These are phyloP conservation scores for Blastobotrys ciferrii DNA, from an alignment of 1,139 yeast genomes.

Conservation along the genomic window DNA sequence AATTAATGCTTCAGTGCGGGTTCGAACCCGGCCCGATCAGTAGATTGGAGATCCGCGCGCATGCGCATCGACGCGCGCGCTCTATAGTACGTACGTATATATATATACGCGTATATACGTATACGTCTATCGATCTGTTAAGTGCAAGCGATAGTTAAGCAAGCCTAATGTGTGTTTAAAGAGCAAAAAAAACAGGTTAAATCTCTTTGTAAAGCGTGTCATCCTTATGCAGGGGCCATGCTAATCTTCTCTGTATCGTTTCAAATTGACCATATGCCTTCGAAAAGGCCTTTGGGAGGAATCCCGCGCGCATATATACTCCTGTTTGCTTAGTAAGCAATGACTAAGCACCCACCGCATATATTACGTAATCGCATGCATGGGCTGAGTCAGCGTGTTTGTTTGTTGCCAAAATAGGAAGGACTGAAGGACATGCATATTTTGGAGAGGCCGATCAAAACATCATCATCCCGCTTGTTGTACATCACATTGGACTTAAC, in stretches of 20 bases:
- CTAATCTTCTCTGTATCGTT: slow-evolving; percentile 98
- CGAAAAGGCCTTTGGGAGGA: background rate
- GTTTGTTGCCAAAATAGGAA: slow-evolving; percentile 3
- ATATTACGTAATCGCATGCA: background rate
- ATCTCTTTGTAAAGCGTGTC: slow-evolving; percentile 97
- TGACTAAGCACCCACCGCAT: slow-evolving; percentile 17
- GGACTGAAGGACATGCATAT: slow-evolving; percentile 4
- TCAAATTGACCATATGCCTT: slow-evolving; percentile 60
- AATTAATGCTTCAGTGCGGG: too few relatives aligned
- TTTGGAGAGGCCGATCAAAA: slow-evolving; percentile 7
- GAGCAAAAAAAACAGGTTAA: slow-evolving; percentile 25
- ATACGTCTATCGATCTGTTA: too few relatives aligned
- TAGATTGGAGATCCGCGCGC: too few relatives aligned
- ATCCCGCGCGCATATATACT: background rate
- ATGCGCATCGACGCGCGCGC: too few relatives aligned
- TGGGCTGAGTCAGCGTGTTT: background rate
- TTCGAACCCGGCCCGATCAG: too few relatives aligned
- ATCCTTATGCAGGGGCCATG: slow-evolving; percentile 99
- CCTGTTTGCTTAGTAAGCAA: too few relatives aligned
- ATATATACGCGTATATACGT: too few relatives aligned
- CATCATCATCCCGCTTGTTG: background rate
- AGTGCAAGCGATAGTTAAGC: too few relatives aligned
- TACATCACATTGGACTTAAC: background rate
- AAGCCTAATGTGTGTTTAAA: slow-evolving; percentile 84
- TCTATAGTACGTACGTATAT: too few relatives aligned